These are phyloP conservation scores for Caryopteris hybrid DNA, from an alignment of 305 asterid species.

Conservation along the genomic window DNA sequence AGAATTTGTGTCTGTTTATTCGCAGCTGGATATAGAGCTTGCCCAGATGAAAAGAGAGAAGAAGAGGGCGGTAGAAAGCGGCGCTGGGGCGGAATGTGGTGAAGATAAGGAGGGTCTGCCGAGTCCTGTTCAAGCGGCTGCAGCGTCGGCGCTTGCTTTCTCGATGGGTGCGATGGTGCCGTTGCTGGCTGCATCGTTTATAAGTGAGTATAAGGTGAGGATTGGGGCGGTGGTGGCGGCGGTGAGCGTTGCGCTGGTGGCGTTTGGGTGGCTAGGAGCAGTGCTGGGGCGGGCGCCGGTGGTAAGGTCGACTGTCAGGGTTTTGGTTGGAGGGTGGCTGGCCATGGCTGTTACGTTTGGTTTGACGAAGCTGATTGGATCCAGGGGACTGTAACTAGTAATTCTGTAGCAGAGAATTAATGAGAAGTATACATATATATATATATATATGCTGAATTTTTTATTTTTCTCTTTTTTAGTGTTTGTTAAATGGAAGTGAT, in stretches of 20 bases:
- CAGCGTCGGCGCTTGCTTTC: constrained; percentile 85
- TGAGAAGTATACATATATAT: not conserved
- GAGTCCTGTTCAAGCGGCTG: constrained; percentile 81
- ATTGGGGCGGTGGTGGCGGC: constrained; percentile 62
- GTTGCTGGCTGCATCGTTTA: constrained; percentile 75
- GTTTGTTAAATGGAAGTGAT: not conserved
- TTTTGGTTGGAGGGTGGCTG: constrained; percentile 88
- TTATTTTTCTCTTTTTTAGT: not conserved
- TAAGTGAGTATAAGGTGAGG: constrained; percentile 64
- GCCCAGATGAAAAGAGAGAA: constrained; percentile 60
- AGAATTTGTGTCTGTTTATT: constrained; percentile 82
- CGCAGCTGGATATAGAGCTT: constrained; percentile 79
- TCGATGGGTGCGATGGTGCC: constrained; percentile 87
- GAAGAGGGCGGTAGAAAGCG: constrained; percentile 15
- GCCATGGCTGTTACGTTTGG: constrained; percentile 93
- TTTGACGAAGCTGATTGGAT: constrained; percentile 75
- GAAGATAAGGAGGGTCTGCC: constrained; percentile 44
- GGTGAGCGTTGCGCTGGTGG: constrained; percentile 60
- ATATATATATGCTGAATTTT: not conserved
- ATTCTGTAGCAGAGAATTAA: no score
- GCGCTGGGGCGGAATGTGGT: not conserved
- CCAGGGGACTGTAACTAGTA: constrained; percentile 37
- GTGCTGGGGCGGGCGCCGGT: constrained; percentile 65
- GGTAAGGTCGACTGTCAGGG: constrained; percentile 58
- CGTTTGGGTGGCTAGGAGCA: constrained; percentile 90